Percentiles rank a stretch among this genome's conserved stretches.
Conservation (phyloP, 2,329 filamentous ascomycete genomes). For the Beauveria caledonica region DNA sequence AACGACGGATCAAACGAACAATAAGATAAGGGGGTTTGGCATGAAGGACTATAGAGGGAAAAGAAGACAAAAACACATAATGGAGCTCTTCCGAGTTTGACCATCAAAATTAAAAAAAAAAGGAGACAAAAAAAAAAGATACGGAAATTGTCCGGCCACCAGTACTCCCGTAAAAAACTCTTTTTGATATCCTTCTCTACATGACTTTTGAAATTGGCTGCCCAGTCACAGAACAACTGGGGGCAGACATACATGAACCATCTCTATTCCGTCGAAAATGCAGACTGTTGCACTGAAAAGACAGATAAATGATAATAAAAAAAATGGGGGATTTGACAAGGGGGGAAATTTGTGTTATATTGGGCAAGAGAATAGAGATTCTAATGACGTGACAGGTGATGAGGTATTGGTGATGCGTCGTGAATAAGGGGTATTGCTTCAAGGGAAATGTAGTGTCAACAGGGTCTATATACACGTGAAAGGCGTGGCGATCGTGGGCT, state of each 20-base stretch:
- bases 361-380: conserved; percentile 6
- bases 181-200: conserved; percentile 26
- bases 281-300: conserved; percentile 7
- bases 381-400: conserved; percentile 15
- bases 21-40: conserved; percentile 8
- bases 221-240: conserved; percentile 17
- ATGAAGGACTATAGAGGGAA: conserved; percentile 1
- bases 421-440: conserved; percentile 27
- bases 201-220: conserved; percentile 30
- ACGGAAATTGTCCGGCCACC: conserved; percentile 21
- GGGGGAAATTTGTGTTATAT: conserved; percentile 3
- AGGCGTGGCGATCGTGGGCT: conserved; percentile 29
- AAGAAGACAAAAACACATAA: conserved; percentile 10
- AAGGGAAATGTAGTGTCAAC: conserved; percentile 28
- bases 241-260: conserved; percentile 30
- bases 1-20: conserved; percentile 16
- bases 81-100: conserved; percentile 1
- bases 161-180: conserved; percentile 25
- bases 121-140: conserved; percentile 14
- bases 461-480: conserved; percentile 32
- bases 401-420: conserved; percentile 24
- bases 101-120: conserved; percentile 10
- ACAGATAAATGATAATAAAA: conserved; percentile 3
- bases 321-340: neutral
- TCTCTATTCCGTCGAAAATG: conserved; percentile 29